Conservation (phyloP, 306 rosid species). For the Mucuna pruriens region DNA sequence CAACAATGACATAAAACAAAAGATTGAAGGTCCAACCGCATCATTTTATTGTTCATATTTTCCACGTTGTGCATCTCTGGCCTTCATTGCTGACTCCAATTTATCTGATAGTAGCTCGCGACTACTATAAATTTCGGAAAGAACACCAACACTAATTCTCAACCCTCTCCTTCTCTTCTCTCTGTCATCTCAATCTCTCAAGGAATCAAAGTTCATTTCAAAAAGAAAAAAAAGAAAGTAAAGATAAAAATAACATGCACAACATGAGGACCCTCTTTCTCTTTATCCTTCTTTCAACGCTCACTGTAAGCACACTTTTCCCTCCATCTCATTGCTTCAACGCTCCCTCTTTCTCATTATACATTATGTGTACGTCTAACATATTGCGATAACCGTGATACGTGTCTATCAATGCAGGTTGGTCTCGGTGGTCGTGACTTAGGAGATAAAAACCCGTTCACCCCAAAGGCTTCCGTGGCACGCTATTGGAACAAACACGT, state of each 20-base stretch:
- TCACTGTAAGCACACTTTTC: neutral
- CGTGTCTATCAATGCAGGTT: slow-evolving; percentile 56
- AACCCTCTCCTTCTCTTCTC: neutral
- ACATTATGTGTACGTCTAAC: neutral
- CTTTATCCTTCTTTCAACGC: neutral
- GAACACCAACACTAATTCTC: neutral
- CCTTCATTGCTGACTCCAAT: neutral
- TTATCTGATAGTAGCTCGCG: neutral
- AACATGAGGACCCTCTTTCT: neutral
- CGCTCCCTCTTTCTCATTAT: neutral
- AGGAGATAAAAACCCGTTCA: slow-evolving; percentile 63
- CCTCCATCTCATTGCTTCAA: neutral
- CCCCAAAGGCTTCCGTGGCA: slow-evolving; percentile 61
- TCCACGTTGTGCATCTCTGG: neutral
- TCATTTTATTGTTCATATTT: neutral
- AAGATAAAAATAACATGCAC: neutral
- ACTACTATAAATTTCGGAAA: neutral
- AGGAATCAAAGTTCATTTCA: neutral
- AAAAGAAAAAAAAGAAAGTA: neutral
- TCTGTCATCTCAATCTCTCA: neutral
- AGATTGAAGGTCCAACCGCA: neutral
- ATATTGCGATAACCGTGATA: neutral
- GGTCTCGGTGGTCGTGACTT: slow-evolving; percentile 21
- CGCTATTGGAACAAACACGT: slow-evolving; percentile 84
- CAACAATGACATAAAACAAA: neutral